Evolutionary conservation across 768 basidiomycete species (phyloP), one percentile per base, ranked within the genome.

Genomic region (Pleurotus djamor): DNA sequence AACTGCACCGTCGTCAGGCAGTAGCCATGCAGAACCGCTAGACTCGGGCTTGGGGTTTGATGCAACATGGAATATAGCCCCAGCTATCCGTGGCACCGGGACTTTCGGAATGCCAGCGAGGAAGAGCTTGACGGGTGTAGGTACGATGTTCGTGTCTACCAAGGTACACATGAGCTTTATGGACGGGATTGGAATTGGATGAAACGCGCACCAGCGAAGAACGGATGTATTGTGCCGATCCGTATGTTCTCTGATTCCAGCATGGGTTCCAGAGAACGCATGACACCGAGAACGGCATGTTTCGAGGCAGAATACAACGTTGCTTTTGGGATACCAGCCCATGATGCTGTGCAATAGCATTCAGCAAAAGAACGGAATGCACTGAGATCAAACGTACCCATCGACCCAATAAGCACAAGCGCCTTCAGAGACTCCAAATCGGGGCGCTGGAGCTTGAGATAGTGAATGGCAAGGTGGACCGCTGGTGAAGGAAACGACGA

Each of bases 371-470:
- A n/a, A 43, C 41, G 41, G 41, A n/a, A 10, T 43, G 41, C 41
- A 28, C 41, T 43, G 41, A 43, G n/a, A 43, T 43, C 41, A 43
- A 47, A 38, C 70, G 12, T 52, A 81, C 83, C 81, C 69, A 87
- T 78, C 16, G 84, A 85, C 9, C 83, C 84, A 37, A 84, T 73
- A 10, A 86, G 67, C 28, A 85, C 71, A 48, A 86, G 61, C 4
- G 82, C 68, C 62, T 85, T 86, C 43, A 80, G 73, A n/a, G 74
- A 71, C 48, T 67, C 72, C 28, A 67, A 54, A 14, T 68, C 52
- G 13, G 61, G 68, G 10, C 75, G 66, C 21, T 73, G 72, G 12
- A 76, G 52, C 33, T 68, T 69, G 33, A 87, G 72, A 64, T 86
- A 84, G 63, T 84, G 79, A 36, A 79, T 66, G 5, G 78, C 81